These are phyloP conservation scores for Pythium dissimile DNA, from an alignment of 352 stramenopile genomes.

Conservation along the genomic window DNA sequence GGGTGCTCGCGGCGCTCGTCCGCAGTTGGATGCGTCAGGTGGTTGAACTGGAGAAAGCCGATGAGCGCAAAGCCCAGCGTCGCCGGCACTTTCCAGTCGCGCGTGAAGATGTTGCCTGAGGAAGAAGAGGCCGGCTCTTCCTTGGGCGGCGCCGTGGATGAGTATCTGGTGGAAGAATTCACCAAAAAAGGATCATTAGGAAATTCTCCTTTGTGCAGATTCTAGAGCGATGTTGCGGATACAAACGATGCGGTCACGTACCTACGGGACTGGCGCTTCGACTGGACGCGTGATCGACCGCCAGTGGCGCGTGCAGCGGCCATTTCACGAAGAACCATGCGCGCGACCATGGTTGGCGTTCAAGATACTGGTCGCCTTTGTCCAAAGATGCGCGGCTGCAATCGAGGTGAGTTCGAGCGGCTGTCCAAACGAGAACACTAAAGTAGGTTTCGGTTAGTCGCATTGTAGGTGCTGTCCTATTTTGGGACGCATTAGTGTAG, in stretches of 20 bases:
- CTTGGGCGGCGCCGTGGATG: conserved; percentile 16
- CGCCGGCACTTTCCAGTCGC: conserved; percentile 67
- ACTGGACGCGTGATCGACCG: background rate
- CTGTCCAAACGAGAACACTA: background rate
- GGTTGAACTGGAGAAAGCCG: conserved; percentile 64
- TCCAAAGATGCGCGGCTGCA: conserved; percentile 16
- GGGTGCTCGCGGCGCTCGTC: conserved; percentile 29
- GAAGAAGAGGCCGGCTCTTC: conserved; percentile 4
- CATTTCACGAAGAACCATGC: conserved; percentile 14
- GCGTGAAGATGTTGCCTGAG: conserved; percentile 29
- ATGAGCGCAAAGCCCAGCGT: conserved; percentile 66
- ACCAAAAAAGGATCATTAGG: background rate
- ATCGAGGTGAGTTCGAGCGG: background rate
- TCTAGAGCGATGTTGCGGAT: background rate
- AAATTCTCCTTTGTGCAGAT: background rate
- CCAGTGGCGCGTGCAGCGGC: background rate
- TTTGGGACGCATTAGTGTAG: conserved; percentile 2
- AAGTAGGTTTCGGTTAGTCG: background rate
- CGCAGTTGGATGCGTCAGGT: conserved; percentile 35
- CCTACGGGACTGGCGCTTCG: conserved; percentile 11
- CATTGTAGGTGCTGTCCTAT: background rate
- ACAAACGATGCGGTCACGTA: conserved; percentile 1
- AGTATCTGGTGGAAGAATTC: background rate
- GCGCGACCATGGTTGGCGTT: conserved; percentile 10
- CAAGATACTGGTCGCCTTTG: background rate